phyloP scores from a whole-genome alignment of 2,329 filamentous ascomycete genomes.

The Magnaporthiopsis rhizophila region DNA sequence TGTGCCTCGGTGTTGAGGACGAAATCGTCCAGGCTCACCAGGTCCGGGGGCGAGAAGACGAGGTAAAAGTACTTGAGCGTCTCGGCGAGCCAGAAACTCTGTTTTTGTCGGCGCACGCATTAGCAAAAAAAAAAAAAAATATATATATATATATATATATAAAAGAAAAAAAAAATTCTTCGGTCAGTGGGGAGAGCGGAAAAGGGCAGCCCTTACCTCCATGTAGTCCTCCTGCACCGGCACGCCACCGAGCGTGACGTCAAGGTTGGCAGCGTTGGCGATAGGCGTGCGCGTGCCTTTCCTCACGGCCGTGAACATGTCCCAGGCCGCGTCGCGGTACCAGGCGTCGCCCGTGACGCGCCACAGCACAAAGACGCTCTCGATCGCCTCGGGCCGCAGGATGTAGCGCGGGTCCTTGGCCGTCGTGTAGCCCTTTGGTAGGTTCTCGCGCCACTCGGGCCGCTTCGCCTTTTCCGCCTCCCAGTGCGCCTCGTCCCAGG shows the following conservation, averaged over 20 bases:
- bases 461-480: not conserved
- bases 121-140: not conserved
- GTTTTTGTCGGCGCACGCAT: not conserved
- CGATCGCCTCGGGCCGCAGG: slow-evolving; percentile 64
- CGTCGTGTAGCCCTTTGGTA: not conserved
- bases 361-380: slow-evolving; percentile 72
- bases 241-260: slow-evolving; percentile 31
- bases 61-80: slow-evolving; percentile 72
- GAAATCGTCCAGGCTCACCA: slow-evolving; percentile 61
- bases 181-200: not conserved
- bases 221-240: slow-evolving; percentile 30
- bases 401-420: slow-evolving; percentile 34
- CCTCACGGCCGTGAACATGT: slow-evolving; percentile 66
- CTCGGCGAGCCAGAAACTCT: slow-evolving; percentile 61
- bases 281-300: slow-evolving; percentile 40
- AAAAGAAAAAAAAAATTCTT: not conserved
- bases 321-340: slow-evolving; percentile 70
- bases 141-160: too few relatives aligned
- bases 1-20: slow-evolving; percentile 56
- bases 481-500: slow-evolving; percentile 1
- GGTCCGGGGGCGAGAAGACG: slow-evolving; percentile 55
- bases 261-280: slow-evolving; percentile 15
- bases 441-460: not conserved
- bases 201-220: slow-evolving; percentile 10
- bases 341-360: slow-evolving; percentile 64